A percentile compares a stretch with the other conserved stretches of the same genome.
phyloP scores from a whole-genome alignment of 257 asterid genomes.

The Solanum peruvianum region DNA sequence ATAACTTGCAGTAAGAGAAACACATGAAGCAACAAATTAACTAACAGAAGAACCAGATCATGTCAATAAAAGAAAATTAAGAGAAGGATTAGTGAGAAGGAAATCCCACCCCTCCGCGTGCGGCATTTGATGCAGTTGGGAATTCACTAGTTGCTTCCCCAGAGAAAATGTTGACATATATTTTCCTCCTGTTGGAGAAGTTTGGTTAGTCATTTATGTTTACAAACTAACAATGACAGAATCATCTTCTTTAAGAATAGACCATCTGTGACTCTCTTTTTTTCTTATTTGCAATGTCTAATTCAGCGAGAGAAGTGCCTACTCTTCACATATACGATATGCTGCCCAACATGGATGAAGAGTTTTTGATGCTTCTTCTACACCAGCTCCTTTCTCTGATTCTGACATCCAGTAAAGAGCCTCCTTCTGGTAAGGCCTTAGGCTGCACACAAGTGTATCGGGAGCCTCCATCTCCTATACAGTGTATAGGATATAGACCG shows the following conservation, averaged over 20 bases:
- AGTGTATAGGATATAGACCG: not conserved
- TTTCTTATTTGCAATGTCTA: not conserved
- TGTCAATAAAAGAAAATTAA: not conserved
- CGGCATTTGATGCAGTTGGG: constrained; percentile 55
- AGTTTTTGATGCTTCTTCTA: constrained; percentile 45
- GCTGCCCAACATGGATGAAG: constrained; percentile 96
- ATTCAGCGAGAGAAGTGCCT: constrained; percentile 6
- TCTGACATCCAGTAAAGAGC: constrained; percentile 88
- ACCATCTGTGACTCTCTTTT: not conserved
- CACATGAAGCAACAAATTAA: not conserved
- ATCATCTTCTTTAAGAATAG: not conserved
- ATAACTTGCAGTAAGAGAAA: not conserved
- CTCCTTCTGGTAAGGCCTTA: constrained; percentile 76
- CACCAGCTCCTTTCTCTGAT: constrained; percentile 43
- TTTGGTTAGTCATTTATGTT: not conserved
- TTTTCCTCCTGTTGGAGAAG: constrained; percentile 50
- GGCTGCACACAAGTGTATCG: constrained; percentile 44
- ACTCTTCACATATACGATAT: constrained; percentile 72
- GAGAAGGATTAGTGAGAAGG: not conserved
- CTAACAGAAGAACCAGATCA: not conserved
- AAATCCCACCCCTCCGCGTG: constrained; percentile 71
- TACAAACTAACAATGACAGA: not conserved
- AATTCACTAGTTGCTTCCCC: constrained; percentile 71
- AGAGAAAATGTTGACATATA: constrained; percentile 62
- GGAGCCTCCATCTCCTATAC: constrained; percentile 78